Evolutionary conservation across 345 rosid genomes (phyloP).

Genomic region (Boechera divaricarpa): DNA sequence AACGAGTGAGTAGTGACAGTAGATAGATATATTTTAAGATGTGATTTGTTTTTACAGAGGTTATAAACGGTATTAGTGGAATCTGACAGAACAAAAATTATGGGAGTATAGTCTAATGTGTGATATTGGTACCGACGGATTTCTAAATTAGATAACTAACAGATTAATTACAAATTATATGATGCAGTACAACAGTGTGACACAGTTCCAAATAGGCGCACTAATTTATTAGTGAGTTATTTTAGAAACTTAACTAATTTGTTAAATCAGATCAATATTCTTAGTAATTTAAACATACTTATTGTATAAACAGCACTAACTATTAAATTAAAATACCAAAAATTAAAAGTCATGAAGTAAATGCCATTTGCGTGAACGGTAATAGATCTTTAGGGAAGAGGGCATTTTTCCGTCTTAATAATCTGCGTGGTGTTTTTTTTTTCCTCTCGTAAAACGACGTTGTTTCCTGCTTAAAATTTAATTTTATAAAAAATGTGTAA

Average conservation of each 20-base stretch:
- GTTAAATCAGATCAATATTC: not conserved
- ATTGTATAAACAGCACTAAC: not conserved
- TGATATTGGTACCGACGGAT: not conserved
- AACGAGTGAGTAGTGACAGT: not conserved
- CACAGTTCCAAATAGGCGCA: not conserved
- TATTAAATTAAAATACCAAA: not conserved
- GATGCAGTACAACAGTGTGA: not conserved
- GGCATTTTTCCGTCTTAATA: no score
- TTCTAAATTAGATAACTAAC: not conserved
- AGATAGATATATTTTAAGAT: not conserved
- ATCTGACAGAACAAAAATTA: not conserved
- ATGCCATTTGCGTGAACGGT: not conserved
- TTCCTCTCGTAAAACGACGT: no score
- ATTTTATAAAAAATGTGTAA: no score
- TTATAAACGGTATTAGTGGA: not conserved
- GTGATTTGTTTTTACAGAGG: not conserved
- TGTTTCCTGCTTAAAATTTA: no score
- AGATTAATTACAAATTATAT: not conserved
- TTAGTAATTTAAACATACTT: not conserved
- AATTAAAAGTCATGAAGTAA: not conserved
- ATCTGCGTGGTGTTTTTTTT: no score
- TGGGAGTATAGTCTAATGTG: not conserved
- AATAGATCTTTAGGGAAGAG: no score
- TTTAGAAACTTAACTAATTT: not conserved
- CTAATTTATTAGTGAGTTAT: not conserved